Base-by-base conservation (phyloP, 2,329 filamentous ascomycete genomes). In the Colletotrichum sp. region DNA sequence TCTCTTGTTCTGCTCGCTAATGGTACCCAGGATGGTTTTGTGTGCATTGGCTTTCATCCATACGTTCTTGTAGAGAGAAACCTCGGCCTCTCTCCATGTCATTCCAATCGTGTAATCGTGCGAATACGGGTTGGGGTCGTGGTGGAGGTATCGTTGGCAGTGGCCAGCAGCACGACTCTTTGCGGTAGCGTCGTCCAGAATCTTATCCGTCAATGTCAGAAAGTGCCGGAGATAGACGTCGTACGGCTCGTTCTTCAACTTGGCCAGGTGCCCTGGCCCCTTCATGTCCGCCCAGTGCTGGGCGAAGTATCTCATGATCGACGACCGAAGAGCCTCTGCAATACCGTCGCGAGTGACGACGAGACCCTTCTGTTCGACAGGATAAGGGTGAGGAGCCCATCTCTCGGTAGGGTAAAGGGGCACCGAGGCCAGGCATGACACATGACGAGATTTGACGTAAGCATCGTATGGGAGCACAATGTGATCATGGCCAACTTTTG, bases 111-210 rank as follows among this genome's bases (percentile, higher is more conserved):
- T 16, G 66, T 63, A 77, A 61, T 70, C 70, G 44, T 77, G 63
- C 2, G 49, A 34, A 67, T 78, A 78, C 13, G 70, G 71, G 74
- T 77, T 78, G 15, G 70, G 64, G 61, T 78, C 66, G 63, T 65
- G 67, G 34, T 63, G 22, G 52, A 78, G 32, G 63, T 71, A 77
- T 11, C 67, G 70, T 9, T 71, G 76, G 44, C 64, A 68, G 22
- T 27, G 39, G 22, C 22, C 57, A 32, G 34, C 15, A n/a, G 32
- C 36, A 34, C 63, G 70, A 30, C 71, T 64, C 36, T 30, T n/a
- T 19, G 57, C 30, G 29, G 63, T 61, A 16, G 44, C 25, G 6
- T 55, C 70, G 22, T 57, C 36, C 27, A 77, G 49, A 52, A 59
- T 63, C 32, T 39, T 34, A n/a, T 63, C 52, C 19, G 32, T 39